phyloP scores from a whole-genome alignment of 257 asterid genomes.

The Nicotiana knightiana region DNA sequence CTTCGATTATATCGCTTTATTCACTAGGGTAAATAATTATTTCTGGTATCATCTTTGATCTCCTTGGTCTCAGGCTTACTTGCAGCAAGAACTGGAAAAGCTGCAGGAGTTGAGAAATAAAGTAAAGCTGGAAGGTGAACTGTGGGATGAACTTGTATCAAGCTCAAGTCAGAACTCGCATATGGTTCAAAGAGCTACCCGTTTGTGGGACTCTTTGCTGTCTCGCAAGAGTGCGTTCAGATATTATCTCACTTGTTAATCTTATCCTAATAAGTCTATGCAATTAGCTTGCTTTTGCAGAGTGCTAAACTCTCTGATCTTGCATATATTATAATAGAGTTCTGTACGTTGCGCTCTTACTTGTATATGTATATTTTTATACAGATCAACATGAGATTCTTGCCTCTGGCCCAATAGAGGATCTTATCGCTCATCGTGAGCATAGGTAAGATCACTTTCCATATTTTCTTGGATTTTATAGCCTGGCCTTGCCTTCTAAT shows the following conservation, averaged over 20 bases:
- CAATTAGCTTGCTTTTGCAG: background rate
- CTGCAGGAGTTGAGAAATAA: conserved; percentile 87
- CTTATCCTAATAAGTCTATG: background rate
- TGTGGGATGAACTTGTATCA: conserved; percentile 98
- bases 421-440: conserved; percentile 98
- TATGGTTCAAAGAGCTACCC: conserved; percentile 98
- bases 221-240: conserved; percentile 81
- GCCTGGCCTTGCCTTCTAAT: background rate
- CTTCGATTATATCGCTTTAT: background rate
- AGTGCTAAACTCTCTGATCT: background rate
- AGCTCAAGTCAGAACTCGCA: conserved; percentile 98
- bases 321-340: background rate
- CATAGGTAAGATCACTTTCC: conserved; percentile 56
- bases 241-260: conserved; percentile 4
- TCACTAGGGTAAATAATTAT: conserved; percentile 9
- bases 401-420: conserved; percentile 98
- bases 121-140: conserved; percentile 95
- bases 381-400: conserved; percentile 95
- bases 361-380: conserved; percentile 11
- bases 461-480: background rate
- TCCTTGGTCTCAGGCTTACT: conserved; percentile 61
- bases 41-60: conserved; percentile 13
- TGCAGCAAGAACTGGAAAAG: conserved; percentile 98
- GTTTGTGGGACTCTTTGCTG: conserved; percentile 92
- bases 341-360: background rate